Evolutionary conservation across 1,284 basidiomycete genomes (phyloP).

Genomic region (Leucoagaricus sp.): DNA sequence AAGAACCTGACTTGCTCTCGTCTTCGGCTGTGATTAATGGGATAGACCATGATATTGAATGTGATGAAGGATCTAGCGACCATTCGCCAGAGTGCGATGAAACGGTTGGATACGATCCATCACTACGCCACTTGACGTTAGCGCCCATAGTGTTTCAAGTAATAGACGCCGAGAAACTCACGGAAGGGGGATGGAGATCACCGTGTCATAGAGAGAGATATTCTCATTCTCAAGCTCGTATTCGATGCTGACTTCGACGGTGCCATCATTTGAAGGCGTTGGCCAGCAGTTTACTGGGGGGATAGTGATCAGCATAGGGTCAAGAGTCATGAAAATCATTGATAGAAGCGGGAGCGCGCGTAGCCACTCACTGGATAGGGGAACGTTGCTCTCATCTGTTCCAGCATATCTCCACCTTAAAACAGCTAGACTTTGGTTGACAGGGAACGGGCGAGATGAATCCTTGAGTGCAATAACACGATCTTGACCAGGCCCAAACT

Average conservation of each 20-base stretch:
- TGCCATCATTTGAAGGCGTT: constrained; percentile 86
- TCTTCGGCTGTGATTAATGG: constrained; percentile 56
- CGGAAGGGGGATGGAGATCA: constrained; percentile 92
- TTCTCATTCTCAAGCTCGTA: constrained; percentile 92
- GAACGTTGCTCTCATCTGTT: constrained; percentile 91
- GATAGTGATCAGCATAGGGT: constrained; percentile 6
- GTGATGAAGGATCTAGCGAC: constrained; percentile 77
- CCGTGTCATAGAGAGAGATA: constrained; percentile 80
- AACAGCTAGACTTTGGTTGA: constrained; percentile 85
- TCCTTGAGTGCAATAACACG: constrained; percentile 87
- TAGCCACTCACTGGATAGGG: constrained; percentile 84
- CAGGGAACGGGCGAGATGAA: constrained; percentile 80
- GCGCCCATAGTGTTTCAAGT: neutral
- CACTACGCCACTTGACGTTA: constrained; percentile 37
- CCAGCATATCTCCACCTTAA: constrained; percentile 92
- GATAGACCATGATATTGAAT: constrained; percentile 86
- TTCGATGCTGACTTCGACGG: constrained; percentile 93
- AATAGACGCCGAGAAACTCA: constrained; percentile 41
- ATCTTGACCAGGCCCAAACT: constrained; percentile 73
- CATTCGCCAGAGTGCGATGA: constrained; percentile 79
- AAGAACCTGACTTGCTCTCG: constrained; percentile 68
- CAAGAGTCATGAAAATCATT: too few relatives aligned
- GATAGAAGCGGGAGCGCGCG: too few relatives aligned
- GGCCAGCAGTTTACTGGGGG: constrained; percentile 95
- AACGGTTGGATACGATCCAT: constrained; percentile 86